These are phyloP conservation scores for Massarina eburnea DNA, from an alignment of 2,329 filamentous ascomycete species.

Conservation along the genomic window DNA sequence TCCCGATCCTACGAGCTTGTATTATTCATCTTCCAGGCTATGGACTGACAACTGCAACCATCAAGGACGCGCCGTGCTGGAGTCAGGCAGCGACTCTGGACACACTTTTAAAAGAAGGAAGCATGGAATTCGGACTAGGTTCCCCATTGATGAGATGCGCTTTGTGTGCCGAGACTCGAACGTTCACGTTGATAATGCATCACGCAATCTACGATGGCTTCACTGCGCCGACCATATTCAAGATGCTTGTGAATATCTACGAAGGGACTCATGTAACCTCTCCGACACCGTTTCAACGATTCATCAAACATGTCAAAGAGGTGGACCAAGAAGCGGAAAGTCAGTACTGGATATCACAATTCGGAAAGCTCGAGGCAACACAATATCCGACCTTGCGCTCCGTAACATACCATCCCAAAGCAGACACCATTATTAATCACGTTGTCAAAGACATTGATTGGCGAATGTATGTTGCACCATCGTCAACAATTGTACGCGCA, in stretches of 20 bases:
- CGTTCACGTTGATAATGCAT: slow-evolving; percentile 17
- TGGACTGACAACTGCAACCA: no score
- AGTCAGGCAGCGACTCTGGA: not conserved
- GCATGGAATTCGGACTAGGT: not conserved
- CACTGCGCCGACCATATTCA: not conserved
- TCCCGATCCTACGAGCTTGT: not conserved
- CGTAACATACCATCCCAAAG: not conserved
- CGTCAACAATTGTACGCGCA: slow-evolving; percentile 10
- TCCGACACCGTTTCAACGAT: not conserved
- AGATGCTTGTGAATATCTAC: not conserved
- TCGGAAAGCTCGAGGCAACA: not conserved
- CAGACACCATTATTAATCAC: no score
- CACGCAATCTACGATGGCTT: slow-evolving; percentile 25
- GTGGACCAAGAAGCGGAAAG: not conserved
- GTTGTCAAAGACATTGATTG: no score
- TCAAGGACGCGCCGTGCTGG: not conserved
- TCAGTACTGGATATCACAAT: not conserved
- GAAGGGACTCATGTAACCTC: not conserved
- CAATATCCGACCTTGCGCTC: not conserved
- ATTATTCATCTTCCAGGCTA: slow-evolving; percentile 1
- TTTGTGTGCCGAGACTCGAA: not conserved
- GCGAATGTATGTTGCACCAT: no score
- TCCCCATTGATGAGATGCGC: slow-evolving; percentile 4
- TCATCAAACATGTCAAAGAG: not conserved
- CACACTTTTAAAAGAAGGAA: not conserved